phyloP scores from a whole-genome alignment of 176 grass and related monocot species.

The Cymbopogon citratus region DNA sequence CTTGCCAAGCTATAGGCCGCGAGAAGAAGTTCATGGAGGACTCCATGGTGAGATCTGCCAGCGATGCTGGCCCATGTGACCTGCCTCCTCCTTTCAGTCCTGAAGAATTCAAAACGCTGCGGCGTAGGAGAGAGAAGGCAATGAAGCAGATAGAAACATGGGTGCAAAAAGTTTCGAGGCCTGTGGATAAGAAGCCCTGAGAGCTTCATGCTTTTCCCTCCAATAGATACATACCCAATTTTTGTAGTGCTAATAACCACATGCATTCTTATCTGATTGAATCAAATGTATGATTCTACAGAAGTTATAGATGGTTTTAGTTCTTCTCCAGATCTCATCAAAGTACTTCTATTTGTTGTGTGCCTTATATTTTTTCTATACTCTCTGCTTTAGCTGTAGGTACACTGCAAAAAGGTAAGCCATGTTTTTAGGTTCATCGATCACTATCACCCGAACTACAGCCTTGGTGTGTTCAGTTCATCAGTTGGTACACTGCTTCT shows the following conservation, averaged over 20 bases:
- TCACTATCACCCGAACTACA: not conserved
- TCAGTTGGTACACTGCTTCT: not conserved
- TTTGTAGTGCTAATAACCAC: constrained; percentile 30
- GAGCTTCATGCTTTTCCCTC: constrained; percentile 3
- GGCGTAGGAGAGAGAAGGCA: constrained; percentile 37
- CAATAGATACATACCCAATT: constrained; percentile 7
- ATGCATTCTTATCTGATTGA: not conserved
- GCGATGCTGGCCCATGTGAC: constrained; percentile 48
- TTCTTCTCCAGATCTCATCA: not conserved
- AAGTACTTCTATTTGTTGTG: not conserved
- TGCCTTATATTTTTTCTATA: not conserved
- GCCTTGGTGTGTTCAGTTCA: not conserved
- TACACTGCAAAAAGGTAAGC: too few relatives aligned
- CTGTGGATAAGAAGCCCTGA: constrained; percentile 29
- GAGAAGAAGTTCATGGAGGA: constrained; percentile 79
- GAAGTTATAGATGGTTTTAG: constrained; percentile 2
- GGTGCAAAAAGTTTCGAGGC: constrained; percentile 46
- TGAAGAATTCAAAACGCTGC: constrained; percentile 38
- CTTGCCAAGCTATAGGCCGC: constrained; percentile 44
- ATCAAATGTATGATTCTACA: constrained; percentile 14
- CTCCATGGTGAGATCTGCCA: constrained; percentile 54
- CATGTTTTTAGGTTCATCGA: not conserved
- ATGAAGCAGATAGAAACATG: constrained; percentile 61
- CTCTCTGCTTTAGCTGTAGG: not conserved
- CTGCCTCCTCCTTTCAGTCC: constrained; percentile 57